Evolutionary conservation across 352 stramenopile genomes (phyloP).

Genomic region (Plasmopara viticola): DNA sequence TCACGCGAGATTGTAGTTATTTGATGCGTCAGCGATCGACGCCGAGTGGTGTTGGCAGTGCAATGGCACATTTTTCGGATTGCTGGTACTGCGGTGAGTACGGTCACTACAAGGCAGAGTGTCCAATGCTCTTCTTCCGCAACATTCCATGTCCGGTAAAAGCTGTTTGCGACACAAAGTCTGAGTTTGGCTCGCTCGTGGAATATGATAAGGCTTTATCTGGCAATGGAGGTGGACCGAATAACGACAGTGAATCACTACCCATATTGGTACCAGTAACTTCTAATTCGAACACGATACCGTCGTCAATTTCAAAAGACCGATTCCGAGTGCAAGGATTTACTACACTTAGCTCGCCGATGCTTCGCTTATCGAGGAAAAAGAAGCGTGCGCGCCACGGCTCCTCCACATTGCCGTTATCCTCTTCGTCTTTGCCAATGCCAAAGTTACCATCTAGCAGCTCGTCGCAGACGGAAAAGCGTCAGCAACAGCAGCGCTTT

Average conservation of each 20-base stretch:
- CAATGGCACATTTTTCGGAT: constrained; percentile 30
- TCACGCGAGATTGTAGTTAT: constrained; percentile 47
- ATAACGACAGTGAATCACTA: not conserved
- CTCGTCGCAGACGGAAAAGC: constrained; percentile 27
- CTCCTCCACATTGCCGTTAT: constrained; percentile 27
- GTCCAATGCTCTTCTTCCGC: constrained; percentile 58
- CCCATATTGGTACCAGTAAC: constrained; percentile 13
- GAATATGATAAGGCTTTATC: too few relatives aligned
- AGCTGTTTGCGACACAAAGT: constrained; percentile 1
- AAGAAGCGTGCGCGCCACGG: constrained; percentile 57
- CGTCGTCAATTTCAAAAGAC: constrained; percentile 15
- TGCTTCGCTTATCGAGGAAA: constrained; percentile 40
- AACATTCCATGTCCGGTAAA: constrained; percentile 36
- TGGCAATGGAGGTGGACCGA: too few relatives aligned
- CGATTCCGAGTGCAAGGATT: constrained; percentile 32
- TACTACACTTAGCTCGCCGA: constrained; percentile 20
- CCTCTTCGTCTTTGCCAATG: constrained; percentile 11
- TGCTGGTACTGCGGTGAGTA: constrained; percentile 78
- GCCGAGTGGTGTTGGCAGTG: constrained; percentile 3
- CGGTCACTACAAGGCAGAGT: constrained; percentile 69
- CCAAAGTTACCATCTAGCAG: constrained; percentile 23
- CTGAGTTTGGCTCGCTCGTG: too few relatives aligned
- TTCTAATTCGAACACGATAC: constrained; percentile 10
- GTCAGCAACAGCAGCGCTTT: constrained; percentile 21
- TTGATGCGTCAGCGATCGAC: constrained; percentile 19